Base-by-base conservation (phyloP, 768 basidiomycete genomes). In the Trametes coccinea region DNA sequence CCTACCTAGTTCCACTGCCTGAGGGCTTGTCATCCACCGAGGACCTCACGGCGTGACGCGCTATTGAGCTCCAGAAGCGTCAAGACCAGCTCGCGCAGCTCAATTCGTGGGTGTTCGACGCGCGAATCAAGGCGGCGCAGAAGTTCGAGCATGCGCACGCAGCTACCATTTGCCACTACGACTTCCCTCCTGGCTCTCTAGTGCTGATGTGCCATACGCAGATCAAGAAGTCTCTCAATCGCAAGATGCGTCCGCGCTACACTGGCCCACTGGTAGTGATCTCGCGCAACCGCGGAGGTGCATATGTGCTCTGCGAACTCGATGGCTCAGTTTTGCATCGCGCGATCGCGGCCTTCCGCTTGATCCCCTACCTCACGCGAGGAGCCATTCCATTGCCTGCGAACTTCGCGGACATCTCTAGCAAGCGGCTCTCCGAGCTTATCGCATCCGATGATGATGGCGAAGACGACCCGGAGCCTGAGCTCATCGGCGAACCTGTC, bases 161-260 rank as follows among this genome's bases (percentile, higher is more conserved):
- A 22, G 22, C 22, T 22, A 57, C 64, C 0, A 70, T 73, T 39
- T 59, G 39, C 3, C 62, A 71, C 52, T 68, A 59, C 49, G 34
- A 72, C 53, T 73, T 73, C 59, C 45, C 57, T 10, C 63, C 60
- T 0, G 71, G 73, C 3, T 37, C 43, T 1, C 63, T 74, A 0
- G 68, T 73, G 0, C 63, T 74, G 0, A 59, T 74, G 0, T 52
- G 67, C 1, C 73, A 74, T 55, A 70, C 65, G 9, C 46, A 51
- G 10, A 61, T 71, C 29, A 65, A 71, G 31, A 62, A 62, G 14
- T 55, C 63, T 14, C 43, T 70, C 0, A 64, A 69, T 51, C 22
- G 58, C 8, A 73, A 72, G 33, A 57, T 53, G 5, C 67, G 68
- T 39, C 69, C 70, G 0, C 53, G 59, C 0, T 73, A 70, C 33